Evolutionary conservation across 1,139 yeast genomes (phyloP).

Genomic region (Kurtzmaniella natalensis): DNA sequence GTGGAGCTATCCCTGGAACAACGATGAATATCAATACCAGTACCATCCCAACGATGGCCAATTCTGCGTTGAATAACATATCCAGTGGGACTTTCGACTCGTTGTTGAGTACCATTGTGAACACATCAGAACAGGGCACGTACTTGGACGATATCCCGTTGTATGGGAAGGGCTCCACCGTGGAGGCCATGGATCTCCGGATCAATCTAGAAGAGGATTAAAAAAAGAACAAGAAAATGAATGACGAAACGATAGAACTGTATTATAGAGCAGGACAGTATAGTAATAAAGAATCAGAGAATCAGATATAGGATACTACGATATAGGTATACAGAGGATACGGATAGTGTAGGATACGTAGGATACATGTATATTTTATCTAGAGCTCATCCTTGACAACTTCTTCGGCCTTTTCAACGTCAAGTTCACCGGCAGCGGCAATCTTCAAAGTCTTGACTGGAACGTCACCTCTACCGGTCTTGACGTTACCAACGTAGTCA

Average conservation of each 20-base stretch:
- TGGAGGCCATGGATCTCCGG: slow-evolving; percentile 31
- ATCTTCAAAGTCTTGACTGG: slow-evolving; percentile 53
- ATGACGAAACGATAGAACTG: background rate
- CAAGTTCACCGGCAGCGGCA: slow-evolving; percentile 42
- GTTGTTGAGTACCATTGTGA: slow-evolving; percentile 25
- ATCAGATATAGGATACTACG: no score
- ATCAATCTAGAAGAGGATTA: slow-evolving; percentile 17
- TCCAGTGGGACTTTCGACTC: slow-evolving; percentile 29
- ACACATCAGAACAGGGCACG: slow-evolving; percentile 18
- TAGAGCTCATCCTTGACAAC: slow-evolving; percentile 7
- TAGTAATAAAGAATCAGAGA: no score
- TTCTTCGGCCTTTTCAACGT: background rate
- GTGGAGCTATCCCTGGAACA: slow-evolving; percentile 3
- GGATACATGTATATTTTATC: no score
- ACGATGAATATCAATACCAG: slow-evolving; percentile 3
- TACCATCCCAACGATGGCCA: slow-evolving; percentile 5
- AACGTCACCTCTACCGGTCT: slow-evolving; percentile 45
- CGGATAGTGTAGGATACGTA: no score
- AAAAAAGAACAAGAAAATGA: background rate
- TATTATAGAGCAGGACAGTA: background rate
- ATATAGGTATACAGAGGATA: no score
- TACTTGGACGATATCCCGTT: slow-evolving; percentile 38
- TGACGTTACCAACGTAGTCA: slow-evolving; percentile 48
- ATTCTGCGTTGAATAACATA: slow-evolving; percentile 11
- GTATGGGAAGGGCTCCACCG: slow-evolving; percentile 39